phyloP scores from a whole-genome alignment of 2,329 filamentous ascomycete species.

The Clonostachys rosea region DNA sequence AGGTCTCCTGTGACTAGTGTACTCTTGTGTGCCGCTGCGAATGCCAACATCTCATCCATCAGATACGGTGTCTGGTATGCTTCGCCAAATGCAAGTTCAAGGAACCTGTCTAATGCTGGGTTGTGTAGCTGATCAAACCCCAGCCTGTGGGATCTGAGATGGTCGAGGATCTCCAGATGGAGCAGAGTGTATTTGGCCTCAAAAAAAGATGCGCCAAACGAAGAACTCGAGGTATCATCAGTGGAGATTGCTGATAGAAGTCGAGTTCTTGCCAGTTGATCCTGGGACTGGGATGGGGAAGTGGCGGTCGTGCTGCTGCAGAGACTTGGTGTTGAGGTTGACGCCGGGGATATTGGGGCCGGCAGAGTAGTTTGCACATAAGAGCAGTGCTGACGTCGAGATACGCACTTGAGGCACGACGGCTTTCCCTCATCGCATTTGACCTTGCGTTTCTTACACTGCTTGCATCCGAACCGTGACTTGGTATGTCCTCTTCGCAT shows the following conservation, averaged over 20 bases:
- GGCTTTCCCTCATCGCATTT: conserved; percentile 50
- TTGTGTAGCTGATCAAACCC: too few species aligned
- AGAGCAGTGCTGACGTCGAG: too few species aligned
- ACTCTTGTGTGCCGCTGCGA: conserved; percentile 27
- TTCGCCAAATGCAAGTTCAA: neutral
- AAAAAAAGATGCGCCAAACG: too few species aligned
- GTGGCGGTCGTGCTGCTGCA: too few species aligned
- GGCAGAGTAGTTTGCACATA: neutral
- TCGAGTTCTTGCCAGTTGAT: too few species aligned
- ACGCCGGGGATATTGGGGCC: neutral
- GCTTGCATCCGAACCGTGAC: conserved; percentile 45
- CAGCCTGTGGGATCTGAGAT: too few species aligned
- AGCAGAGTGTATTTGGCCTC: too few species aligned
- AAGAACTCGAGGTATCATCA: too few species aligned
- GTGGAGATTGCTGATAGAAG: too few species aligned
- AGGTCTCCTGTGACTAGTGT: neutral
- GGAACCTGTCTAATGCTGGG: too few species aligned
- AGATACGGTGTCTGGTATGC: conserved; percentile 19
- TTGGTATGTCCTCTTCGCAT: conserved; percentile 35
- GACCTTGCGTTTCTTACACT: conserved; percentile 50
- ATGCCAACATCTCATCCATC: conserved; percentile 29
- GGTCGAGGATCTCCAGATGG: too few species aligned
- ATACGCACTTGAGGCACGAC: conserved; percentile 42
- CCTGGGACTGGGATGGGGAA: too few species aligned
- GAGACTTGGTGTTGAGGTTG: neutral